phyloP scores from a whole-genome alignment of 2,329 filamentous ascomycete species.

The Sarocladium kiliense region DNA sequence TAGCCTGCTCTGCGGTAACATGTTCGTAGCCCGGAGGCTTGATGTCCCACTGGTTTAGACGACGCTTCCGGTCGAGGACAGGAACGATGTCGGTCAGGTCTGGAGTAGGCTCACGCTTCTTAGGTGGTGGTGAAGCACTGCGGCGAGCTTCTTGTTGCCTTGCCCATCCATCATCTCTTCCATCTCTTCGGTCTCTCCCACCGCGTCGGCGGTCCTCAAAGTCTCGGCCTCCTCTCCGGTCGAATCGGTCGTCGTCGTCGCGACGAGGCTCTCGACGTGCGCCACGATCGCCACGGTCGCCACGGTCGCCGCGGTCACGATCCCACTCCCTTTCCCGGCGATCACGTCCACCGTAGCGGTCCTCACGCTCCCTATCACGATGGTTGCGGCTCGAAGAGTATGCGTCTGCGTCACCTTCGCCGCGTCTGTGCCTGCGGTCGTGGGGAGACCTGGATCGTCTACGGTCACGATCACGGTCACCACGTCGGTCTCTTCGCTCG shows the following conservation, averaged over 20 bases:
- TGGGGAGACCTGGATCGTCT: slow-evolving; percentile 85
- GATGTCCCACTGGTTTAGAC: slow-evolving; percentile 98
- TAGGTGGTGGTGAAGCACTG: slow-evolving; percentile 66
- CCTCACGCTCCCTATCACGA: slow-evolving; percentile 88
- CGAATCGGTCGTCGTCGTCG: slow-evolving; percentile 56
- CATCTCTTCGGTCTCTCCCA: slow-evolving; percentile 36
- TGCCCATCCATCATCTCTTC: slow-evolving; percentile 31
- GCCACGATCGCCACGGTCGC: slow-evolving; percentile 61
- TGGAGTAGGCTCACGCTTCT: slow-evolving; percentile 92
- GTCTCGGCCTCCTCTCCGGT: slow-evolving; percentile 32
- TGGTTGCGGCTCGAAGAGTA: slow-evolving; percentile 93
- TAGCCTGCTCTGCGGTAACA: slow-evolving; percentile 96
- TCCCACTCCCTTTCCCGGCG: slow-evolving; percentile 71
- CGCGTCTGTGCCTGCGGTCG: slow-evolving; percentile 61
- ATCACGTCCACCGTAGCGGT: slow-evolving; percentile 66
- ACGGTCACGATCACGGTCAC: slow-evolving; percentile 45
- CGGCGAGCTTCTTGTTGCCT: slow-evolving; percentile 52
- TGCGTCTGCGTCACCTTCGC: slow-evolving; percentile 70
- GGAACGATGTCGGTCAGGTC: slow-evolving; percentile 85
- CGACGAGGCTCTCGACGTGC: slow-evolving; percentile 58
- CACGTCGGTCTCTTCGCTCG: slow-evolving; percentile 26
- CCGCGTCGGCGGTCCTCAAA: slow-evolving; percentile 46
- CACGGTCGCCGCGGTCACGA: slow-evolving; percentile 59
- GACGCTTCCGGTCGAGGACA: slow-evolving; percentile 79
- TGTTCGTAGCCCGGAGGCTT: slow-evolving; percentile 98